phyloP scores from a whole-genome alignment of 2,329 filamentous ascomycete genomes.

The Fusarium verrucosum region DNA sequence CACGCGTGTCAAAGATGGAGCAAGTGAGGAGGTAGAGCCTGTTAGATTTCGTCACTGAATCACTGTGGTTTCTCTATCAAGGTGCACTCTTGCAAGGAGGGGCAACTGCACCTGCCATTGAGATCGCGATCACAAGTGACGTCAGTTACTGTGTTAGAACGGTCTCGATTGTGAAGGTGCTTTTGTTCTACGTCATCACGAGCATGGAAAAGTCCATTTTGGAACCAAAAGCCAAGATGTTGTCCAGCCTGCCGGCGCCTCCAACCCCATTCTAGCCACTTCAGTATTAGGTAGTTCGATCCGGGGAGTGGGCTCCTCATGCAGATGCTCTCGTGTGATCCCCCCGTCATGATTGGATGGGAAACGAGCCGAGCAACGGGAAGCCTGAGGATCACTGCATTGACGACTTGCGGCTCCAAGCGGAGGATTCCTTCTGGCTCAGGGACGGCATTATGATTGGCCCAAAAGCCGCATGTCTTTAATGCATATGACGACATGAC shows the following conservation, averaged over 20 bases:
- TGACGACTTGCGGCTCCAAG: conserved; percentile 23
- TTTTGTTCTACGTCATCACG: conserved; percentile 29
- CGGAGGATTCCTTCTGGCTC: conserved; percentile 1
- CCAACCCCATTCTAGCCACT: neutral
- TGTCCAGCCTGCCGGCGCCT: conserved; percentile 2
- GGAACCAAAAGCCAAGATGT: conserved; percentile 19
- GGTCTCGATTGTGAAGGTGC: neutral
- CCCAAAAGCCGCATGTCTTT: neutral
- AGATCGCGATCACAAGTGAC: conserved; percentile 30
- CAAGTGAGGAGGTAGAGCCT: neutral
- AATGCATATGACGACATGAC: conserved; percentile 41
- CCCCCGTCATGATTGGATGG: conserved; percentile 16
- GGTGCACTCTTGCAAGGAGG: conserved; percentile 5
- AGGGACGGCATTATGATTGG: conserved; percentile 31
- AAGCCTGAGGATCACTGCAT: conserved; percentile 35
- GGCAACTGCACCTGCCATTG: neutral
- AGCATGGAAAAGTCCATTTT: conserved; percentile 15
- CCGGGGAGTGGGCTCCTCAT: conserved; percentile 14
- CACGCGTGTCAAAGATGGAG: neutral
- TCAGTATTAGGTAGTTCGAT: conserved; percentile 29
- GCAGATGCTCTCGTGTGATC: neutral
- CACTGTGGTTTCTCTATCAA: neutral
- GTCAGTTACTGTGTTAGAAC: conserved; percentile 17
- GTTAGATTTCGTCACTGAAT: conserved; percentile 11
- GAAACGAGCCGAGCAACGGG: conserved; percentile 17